Evolutionary conservation across 2,329 filamentous ascomycete species (phyloP).

Genomic region (Colletotrichum zoysiae): DNA sequence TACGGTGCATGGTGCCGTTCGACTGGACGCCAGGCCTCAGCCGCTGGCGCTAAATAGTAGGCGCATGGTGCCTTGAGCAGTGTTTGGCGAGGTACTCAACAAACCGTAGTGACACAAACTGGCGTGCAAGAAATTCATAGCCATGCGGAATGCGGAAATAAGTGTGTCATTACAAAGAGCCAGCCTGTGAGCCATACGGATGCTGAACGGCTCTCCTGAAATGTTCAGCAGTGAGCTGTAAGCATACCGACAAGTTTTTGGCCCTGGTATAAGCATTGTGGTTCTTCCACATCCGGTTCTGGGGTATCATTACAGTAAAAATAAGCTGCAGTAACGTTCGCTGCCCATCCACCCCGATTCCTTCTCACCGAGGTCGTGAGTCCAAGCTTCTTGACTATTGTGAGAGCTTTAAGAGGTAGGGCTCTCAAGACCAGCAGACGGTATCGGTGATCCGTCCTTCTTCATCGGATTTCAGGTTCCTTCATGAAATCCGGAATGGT

Average conservation of each 20-base stretch:
- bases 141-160: slow-evolving; percentile 3
- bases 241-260: neutral
- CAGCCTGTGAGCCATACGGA: neutral
- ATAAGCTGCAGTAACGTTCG: slow-evolving; percentile 15
- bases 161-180: neutral
- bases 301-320: slow-evolving; percentile 40
- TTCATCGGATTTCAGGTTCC: slow-evolving; percentile 57
- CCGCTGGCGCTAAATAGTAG: slow-evolving; percentile 28
- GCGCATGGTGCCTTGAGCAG: neutral
- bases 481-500: slow-evolving; percentile 58
- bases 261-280: slow-evolving; percentile 1
- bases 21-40: slow-evolving; percentile 16
- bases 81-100: neutral
- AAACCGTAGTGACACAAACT: neutral
- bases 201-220: neutral
- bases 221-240: neutral
- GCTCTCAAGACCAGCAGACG: neutral
- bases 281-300: slow-evolving; percentile 8
- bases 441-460: neutral
- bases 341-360: neutral
- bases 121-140: neutral
- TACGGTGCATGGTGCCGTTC: slow-evolving; percentile 1
- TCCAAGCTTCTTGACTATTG: neutral
- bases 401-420: neutral
- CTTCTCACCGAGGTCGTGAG: slow-evolving; percentile 1